Conservation (phyloP, 1,284 basidiomycete species). For the Papiliotrema fonsecae region DNA sequence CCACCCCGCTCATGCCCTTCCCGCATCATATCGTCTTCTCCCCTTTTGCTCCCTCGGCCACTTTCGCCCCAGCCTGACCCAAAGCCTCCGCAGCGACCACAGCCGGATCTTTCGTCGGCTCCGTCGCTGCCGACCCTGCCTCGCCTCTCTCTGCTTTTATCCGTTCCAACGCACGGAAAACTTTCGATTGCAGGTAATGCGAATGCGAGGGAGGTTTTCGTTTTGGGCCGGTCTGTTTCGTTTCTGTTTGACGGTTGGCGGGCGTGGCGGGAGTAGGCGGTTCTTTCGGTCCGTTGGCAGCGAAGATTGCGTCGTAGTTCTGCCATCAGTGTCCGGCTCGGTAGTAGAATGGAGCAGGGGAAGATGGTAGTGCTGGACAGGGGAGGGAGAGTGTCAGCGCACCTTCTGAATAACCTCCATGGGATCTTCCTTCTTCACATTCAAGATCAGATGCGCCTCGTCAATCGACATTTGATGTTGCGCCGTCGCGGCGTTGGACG, state of each 20-base stretch:
- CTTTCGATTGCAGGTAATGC: slow-evolving; percentile 94
- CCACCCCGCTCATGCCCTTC: neutral
- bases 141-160: slow-evolving; percentile 53
- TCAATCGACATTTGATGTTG: slow-evolving; percentile 91
- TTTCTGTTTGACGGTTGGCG: slow-evolving; percentile 47
- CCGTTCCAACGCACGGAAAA: slow-evolving; percentile 87
- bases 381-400: slow-evolving; percentile 27
- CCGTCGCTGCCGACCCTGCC: slow-evolving; percentile 6
- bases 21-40: neutral
- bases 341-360: neutral
- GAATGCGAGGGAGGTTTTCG: slow-evolving; percentile 53
- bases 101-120: neutral
- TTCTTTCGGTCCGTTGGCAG: slow-evolving; percentile 74
- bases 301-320: slow-evolving; percentile 92
- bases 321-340: slow-evolving; percentile 39
- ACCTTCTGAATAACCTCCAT: slow-evolving; percentile 71
- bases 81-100: neutral
- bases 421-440: slow-evolving; percentile 71
- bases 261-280: slow-evolving; percentile 43
- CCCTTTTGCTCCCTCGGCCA: neutral
- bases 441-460: slow-evolving; percentile 91
- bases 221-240: slow-evolving; percentile 29
- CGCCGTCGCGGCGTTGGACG: slow-evolving; percentile 47
- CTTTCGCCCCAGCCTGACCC: neutral
- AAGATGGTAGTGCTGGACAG: slow-evolving; percentile 4